These are phyloP conservation scores for Amaranthus tricolor DNA, from an alignment of 179 eudicot genomes.

Conservation along the genomic window DNA sequence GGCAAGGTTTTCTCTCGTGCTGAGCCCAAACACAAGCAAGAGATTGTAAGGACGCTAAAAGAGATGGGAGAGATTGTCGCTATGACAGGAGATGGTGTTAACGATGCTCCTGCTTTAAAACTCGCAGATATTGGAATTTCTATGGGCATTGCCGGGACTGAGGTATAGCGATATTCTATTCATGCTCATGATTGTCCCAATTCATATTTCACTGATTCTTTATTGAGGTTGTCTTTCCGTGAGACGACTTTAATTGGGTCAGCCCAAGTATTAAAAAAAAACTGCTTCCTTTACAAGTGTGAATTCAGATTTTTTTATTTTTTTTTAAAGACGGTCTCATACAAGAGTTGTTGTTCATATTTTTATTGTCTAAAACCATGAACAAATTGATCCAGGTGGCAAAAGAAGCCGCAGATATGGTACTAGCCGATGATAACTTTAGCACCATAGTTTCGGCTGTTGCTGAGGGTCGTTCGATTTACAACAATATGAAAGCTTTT, in stretches of 20 bases:
- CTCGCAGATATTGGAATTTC: conserved; percentile 94
- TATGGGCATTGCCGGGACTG: conserved; percentile 93
- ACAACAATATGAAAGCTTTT: conserved; percentile 94
- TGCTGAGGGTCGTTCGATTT: conserved; percentile 89
- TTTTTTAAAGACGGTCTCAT: too few relatives aligned
- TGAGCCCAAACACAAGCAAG: conserved; percentile 92
- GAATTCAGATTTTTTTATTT: too few relatives aligned
- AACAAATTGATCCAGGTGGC: conserved; percentile 57
- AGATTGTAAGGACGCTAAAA: conserved; percentile 77
- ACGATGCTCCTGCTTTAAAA: conserved; percentile 93
- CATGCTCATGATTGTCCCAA: not conserved
- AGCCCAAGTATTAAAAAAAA: too few relatives aligned
- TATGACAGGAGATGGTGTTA: conserved; percentile 98
- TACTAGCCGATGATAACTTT: conserved; percentile 92
- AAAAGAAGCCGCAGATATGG: conserved; percentile 98
- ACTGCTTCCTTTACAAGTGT: too few relatives aligned
- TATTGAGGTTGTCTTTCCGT: too few relatives aligned
- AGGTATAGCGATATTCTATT: conserved; percentile 41
- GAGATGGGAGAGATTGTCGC: conserved; percentile 84
- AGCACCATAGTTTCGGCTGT: conserved; percentile 87
- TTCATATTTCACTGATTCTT: too few relatives aligned
- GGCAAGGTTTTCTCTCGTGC: conserved; percentile 87
- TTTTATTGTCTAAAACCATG: not conserved
- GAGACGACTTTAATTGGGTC: too few relatives aligned
- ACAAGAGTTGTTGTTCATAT: too few relatives aligned